Base-by-base conservation (phyloP, 257 asterid genomes). In the Solanum sparsipilum region DNA sequence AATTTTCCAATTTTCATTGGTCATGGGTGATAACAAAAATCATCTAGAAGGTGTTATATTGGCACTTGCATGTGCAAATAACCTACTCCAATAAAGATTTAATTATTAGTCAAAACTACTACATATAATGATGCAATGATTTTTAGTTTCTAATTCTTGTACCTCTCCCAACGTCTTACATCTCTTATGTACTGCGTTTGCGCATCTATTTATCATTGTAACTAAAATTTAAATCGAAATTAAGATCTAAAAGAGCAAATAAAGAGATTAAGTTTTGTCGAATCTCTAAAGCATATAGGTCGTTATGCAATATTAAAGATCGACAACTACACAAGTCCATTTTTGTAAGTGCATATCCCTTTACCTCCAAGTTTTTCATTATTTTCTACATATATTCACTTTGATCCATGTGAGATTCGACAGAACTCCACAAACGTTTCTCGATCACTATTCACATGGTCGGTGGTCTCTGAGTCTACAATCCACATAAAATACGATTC, bases 31-130 rank as follows among this genome's bases (percentile, higher is more conserved):
- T 52, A 9, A 5, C 11, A 18, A 23, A 38, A 73, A 73, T 16
- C 38, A 35, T 73, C 29, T 73, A 34, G 44, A 34, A 34, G 44
- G 27, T 16, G 46, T 20, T 72, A 34, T 72, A 72, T 72, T 34
- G 81, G 27, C 15, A 2, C 4, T 34, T 32, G 44, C 16, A 72
- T 9, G 46, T 34, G 15, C 81, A 32, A 32, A 72, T 72, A 8
- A 72, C 81, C 27, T 34, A 72, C 44, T 29, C 76, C 3, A 31
- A 31, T 89, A 88, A 44, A 23, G 96, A 94, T 89, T 90, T 95
- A 89, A 93, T 95, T 39, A 76, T 93, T 87, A 91, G 91, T 90
- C 93, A 94, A 56, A 86, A 88, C 96, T 81, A 76, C 70, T 56
- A 48, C 21, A 86, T 93, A 92, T 92, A 94, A 23, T 0, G 90